These are phyloP conservation scores for Blastobotrys malaysiensis DNA, from an alignment of 1,139 yeast genomes.

Conservation along the genomic window DNA sequence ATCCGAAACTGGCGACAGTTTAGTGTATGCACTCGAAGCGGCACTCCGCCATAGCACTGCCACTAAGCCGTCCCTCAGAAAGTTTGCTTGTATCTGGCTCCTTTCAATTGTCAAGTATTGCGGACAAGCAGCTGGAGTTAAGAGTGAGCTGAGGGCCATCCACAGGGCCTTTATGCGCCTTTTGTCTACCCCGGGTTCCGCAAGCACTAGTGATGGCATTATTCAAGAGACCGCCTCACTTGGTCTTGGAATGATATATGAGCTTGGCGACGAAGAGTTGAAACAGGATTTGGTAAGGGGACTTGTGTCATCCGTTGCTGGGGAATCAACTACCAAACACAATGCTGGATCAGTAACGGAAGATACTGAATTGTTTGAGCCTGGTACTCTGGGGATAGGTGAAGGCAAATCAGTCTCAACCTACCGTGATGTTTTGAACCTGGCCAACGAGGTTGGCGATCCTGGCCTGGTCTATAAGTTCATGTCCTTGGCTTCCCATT, in stretches of 20 bases:
- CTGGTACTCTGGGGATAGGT: conserved; percentile 71
- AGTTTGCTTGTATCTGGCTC: conserved; percentile 82
- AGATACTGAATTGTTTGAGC: conserved; percentile 82
- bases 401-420: conserved; percentile 88
- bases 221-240: conserved; percentile 89
- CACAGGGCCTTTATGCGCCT: conserved; percentile 71
- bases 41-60: conserved; percentile 51
- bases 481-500: conserved; percentile 85
- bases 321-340: conserved; percentile 51
- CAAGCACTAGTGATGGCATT: conserved; percentile 50
- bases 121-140: conserved; percentile 44
- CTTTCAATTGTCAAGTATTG: conserved; percentile 74
- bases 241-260: conserved; percentile 79
- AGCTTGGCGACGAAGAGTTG: conserved; percentile 61
- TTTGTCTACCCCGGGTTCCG: conserved; percentile 50
- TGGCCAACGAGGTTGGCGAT: conserved; percentile 94
- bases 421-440: conserved; percentile 66
- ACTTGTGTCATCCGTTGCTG: conserved; percentile 70
- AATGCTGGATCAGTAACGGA: conserved; percentile 66
- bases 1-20: conserved; percentile 8
- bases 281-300: conserved; percentile 71
- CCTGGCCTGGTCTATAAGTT: conserved; percentile 91
- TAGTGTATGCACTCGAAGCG: conserved; percentile 38
- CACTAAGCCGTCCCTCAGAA: conserved; percentile 69
- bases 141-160: conserved; percentile 46